phyloP scores from a whole-genome alignment of 2,329 filamentous ascomycete genomes.

The Colletotrichum noveboracense region DNA sequence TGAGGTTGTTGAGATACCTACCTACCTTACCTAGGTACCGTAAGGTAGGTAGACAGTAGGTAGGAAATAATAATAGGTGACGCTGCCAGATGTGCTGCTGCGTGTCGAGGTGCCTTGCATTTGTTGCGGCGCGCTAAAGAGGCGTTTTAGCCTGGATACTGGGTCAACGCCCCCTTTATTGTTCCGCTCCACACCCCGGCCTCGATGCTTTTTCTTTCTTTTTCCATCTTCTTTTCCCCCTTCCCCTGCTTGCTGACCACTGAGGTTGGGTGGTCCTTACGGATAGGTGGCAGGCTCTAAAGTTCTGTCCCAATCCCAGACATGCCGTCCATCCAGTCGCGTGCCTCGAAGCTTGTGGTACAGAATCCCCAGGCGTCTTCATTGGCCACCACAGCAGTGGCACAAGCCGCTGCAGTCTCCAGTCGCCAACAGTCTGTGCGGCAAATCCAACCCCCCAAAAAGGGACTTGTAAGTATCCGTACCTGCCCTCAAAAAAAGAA shows the following conservation, averaged over 20 bases:
- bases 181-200: neutral
- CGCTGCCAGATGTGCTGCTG: neutral
- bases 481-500: too few relatives aligned
- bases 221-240: neutral
- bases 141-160: conserved; percentile 12
- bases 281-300: neutral
- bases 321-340: conserved; percentile 11
- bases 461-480: neutral
- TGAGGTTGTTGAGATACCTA: neutral
- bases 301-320: conserved; percentile 4
- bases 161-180: neutral
- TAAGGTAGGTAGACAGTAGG: neutral
- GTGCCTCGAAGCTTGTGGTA: conserved; percentile 4
- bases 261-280: neutral
- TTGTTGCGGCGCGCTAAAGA: conserved; percentile 13
- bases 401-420: conserved; percentile 10
- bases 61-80: neutral
- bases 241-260: neutral
- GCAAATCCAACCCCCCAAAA: neutral
- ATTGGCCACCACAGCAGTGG: neutral
- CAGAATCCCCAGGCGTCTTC: neutral
- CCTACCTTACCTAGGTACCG: neutral
- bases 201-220: neutral
- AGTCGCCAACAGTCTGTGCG: conserved; percentile 11
- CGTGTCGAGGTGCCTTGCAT: conserved; percentile 16